Conservation (phyloP, 345 rosid species). For the Heritiera fomes region DNA sequence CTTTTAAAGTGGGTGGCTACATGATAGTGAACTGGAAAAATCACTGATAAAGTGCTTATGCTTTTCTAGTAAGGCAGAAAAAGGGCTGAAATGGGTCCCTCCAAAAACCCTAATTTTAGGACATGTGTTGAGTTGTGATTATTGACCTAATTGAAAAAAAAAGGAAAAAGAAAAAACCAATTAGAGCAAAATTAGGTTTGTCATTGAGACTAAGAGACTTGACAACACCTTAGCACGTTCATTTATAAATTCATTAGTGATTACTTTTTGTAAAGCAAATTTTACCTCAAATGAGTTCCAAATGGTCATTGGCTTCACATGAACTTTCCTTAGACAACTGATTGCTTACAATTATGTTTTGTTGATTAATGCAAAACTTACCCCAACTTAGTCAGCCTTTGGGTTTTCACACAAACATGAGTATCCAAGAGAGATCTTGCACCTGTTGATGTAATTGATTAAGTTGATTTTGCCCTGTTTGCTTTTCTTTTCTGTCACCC, state of each 20-base stretch:
- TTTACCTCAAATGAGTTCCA: neutral
- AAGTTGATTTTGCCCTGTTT: neutral
- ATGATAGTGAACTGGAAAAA: constrained; percentile 26
- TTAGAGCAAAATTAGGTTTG: constrained; percentile 22
- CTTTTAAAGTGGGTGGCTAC: constrained; percentile 27
- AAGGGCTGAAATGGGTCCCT: constrained; percentile 12
- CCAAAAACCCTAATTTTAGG: constrained; percentile 14
- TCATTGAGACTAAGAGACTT: constrained; percentile 24
- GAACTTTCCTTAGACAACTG: neutral
- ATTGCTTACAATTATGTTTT: neutral
- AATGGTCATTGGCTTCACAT: neutral
- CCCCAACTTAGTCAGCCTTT: neutral
- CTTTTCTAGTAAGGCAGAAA: constrained; percentile 22
- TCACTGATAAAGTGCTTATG: constrained; percentile 24
- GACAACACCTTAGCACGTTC: constrained; percentile 30
- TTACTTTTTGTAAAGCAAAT: neutral
- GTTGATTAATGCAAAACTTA: neutral
- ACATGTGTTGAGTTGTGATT: constrained; percentile 28
- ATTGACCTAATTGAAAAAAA: constrained; percentile 23
- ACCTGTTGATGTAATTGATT: neutral
- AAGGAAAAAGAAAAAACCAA: constrained; percentile 10
- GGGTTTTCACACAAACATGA: neutral
- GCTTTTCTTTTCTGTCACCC: neutral
- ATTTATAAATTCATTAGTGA: neutral
- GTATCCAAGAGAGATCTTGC: neutral